Evolutionary conservation across 2,329 filamentous ascomycete species (phyloP).

Genomic region (Sarocladiaceae sp.): DNA sequence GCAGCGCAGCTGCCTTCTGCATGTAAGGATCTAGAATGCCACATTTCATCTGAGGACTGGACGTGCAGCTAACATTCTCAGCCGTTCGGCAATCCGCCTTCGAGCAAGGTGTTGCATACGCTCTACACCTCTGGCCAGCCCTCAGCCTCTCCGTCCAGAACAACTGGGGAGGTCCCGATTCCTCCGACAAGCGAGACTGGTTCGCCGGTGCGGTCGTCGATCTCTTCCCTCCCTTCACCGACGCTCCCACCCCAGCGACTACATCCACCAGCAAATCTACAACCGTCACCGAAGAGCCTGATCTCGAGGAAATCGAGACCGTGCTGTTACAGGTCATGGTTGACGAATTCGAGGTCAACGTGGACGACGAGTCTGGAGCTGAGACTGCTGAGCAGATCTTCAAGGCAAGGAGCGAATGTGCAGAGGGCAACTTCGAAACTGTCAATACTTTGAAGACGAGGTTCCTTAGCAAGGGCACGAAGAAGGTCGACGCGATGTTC

Average conservation of each 20-base stretch:
- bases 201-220: slow-evolving; percentile 85
- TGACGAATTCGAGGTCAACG: slow-evolving; percentile 90
- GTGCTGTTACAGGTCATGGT: slow-evolving; percentile 86
- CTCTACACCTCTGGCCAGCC: slow-evolving; percentile 82
- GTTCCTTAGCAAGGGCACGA: slow-evolving; percentile 59
- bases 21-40: no score
- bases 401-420: slow-evolving; percentile 59
- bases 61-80: slow-evolving; percentile 20
- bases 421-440: slow-evolving; percentile 60
- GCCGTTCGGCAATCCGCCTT: slow-evolving; percentile 61
- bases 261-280: slow-evolving; percentile 17
- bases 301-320: slow-evolving; percentile 76
- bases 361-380: slow-evolving; percentile 83
- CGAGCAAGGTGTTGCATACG: slow-evolving; percentile 81
- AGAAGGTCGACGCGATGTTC: slow-evolving; percentile 49
- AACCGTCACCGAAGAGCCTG: slow-evolving; percentile 43
- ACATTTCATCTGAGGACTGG: neutral
- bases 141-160: slow-evolving; percentile 84
- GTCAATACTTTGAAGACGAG: slow-evolving; percentile 60
- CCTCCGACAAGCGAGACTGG: slow-evolving; percentile 90
- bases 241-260: slow-evolving; percentile 23
- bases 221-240: slow-evolving; percentile 66
- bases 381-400: slow-evolving; percentile 72
- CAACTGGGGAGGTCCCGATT: slow-evolving; percentile 81
- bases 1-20: slow-evolving; percentile 14